Conservation (phyloP, 75 land plant species). For the Cryptomeria japonica region DNA sequence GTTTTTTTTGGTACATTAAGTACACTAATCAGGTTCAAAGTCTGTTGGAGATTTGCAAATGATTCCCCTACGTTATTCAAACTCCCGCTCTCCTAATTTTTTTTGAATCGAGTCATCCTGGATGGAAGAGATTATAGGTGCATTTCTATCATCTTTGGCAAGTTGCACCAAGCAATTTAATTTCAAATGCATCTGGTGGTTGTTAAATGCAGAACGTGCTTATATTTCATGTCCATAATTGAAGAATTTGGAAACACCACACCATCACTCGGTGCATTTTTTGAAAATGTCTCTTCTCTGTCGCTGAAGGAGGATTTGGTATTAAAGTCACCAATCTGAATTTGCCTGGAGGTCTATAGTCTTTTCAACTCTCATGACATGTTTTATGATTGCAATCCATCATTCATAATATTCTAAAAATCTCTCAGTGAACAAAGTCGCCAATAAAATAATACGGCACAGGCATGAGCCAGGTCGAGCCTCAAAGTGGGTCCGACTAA, state of each 20-base stretch:
- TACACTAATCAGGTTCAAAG: constrained; percentile 19
- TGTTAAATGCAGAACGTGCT: not conserved
- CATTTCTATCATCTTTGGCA: not conserved
- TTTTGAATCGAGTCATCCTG: constrained; percentile 14
- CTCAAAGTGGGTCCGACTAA: too few species aligned
- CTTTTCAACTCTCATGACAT: too few species aligned
- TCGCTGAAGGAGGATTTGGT: too few species aligned
- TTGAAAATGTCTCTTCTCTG: too few species aligned
- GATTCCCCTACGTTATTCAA: constrained; percentile 17
- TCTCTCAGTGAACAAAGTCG: too few species aligned
- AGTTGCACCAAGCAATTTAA: not conserved
- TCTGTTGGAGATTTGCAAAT: constrained; percentile 16
- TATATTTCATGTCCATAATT: not conserved
- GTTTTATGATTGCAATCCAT: too few species aligned
- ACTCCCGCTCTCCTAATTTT: constrained; percentile 19
- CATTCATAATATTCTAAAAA: too few species aligned
- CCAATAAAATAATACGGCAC: too few species aligned
- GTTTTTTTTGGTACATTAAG: constrained; percentile 8
- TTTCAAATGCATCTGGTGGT: not conserved
- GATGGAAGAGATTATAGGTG: not conserved
- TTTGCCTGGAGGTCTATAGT: too few species aligned
- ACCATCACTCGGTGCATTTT: not conserved
- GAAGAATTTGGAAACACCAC: not conserved
- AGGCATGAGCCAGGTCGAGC: too few species aligned
- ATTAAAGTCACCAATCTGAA: too few species aligned